A percentile compares a stretch with the other conserved stretches of the same genome.
Conservation (phyloP, 2,329 filamentous ascomycete species). For the Parafenestella ontariensis region DNA sequence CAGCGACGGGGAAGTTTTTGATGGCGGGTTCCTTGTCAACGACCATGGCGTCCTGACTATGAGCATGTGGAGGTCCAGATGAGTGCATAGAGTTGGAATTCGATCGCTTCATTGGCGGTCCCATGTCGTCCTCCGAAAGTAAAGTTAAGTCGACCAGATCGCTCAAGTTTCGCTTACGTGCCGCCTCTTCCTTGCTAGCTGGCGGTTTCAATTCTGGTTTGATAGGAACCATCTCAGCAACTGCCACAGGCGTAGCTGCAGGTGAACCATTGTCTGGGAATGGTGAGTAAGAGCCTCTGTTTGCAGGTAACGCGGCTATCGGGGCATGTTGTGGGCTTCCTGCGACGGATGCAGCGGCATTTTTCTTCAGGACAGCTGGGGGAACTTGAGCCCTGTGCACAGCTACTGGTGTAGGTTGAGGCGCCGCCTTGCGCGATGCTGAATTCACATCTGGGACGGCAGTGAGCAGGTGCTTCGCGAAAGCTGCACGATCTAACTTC, state of each 20-base stretch:
- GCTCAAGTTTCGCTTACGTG: conserved; percentile 62
- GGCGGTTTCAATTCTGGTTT: conserved; percentile 42
- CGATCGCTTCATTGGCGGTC: conserved; percentile 45
- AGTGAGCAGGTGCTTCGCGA: conserved; percentile 60
- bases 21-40: conserved; percentile 17
- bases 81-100: conserved; percentile 22
- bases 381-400: conserved; percentile 23
- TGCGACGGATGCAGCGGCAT: conserved; percentile 22
- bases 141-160: conserved; percentile 62
- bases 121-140: conserved; percentile 52
- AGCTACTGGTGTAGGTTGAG: conserved; percentile 13
- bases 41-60: conserved; percentile 16
- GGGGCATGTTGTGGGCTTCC: conserved; percentile 22
- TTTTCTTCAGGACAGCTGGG: conserved; percentile 30
- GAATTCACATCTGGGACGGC: conserved; percentile 54
- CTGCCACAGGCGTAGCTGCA: conserved; percentile 27
- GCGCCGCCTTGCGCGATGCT: conserved; percentile 25
- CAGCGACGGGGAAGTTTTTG: conserved; percentile 33
- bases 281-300: conserved; percentile 18
- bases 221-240: conserved; percentile 43
- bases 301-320: conserved; percentile 21
- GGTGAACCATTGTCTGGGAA: conserved; percentile 19
- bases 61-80: conserved; percentile 13
- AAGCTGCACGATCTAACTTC: conserved; percentile 58
- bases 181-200: conserved; percentile 61